phyloP scores from a whole-genome alignment of 208 protist genomes.

The Plasmodiophora brassicae region DNA sequence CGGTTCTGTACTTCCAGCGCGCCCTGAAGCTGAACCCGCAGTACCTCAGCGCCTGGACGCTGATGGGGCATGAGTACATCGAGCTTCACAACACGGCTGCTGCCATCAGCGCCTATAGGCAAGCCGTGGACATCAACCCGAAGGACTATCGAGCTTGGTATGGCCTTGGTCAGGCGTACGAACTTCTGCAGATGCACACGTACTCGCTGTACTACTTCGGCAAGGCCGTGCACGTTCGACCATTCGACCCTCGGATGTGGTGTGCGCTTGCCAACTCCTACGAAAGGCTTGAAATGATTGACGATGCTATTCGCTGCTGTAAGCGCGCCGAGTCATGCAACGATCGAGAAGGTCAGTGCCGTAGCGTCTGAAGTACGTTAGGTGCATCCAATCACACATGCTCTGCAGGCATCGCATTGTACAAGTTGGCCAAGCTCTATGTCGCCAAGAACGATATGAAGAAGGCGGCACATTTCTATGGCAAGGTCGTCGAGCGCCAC shows the following conservation, averaged over 20 bases:
- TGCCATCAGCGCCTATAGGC: conserved; percentile 85
- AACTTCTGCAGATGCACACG: conserved; percentile 83
- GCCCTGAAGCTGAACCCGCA: conserved; percentile 73
- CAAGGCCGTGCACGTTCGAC: conserved; percentile 76
- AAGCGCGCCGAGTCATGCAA: not conserved
- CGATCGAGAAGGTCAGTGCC: not conserved
- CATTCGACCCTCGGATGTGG: conserved; percentile 87
- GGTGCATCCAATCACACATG: not conserved
- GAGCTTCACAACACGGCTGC: conserved; percentile 80
- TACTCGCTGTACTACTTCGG: conserved; percentile 92
- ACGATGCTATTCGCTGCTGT: conserved; percentile 34
- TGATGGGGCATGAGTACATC: conserved; percentile 93
- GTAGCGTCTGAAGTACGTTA: not conserved
- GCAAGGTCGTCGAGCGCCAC: not conserved
- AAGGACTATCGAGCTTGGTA: conserved; percentile 66
- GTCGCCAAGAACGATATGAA: not conserved
- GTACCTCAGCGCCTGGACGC: conserved; percentile 85
- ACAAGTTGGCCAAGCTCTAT: conserved; percentile 35
- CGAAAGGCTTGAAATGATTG: conserved; percentile 41
- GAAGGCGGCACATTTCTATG: not conserved
- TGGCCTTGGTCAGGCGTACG: conserved; percentile 92
- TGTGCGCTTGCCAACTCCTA: conserved; percentile 65
- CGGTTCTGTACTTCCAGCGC: conserved; percentile 85
- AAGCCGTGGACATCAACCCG: conserved; percentile 67
- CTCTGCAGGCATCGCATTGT: not conserved